Percentiles rank a stretch among this genome's conserved stretches.
phyloP scores from a whole-genome alignment of 176 grass and related monocot genomes.

The Bolboschoenus planiculmis region DNA sequence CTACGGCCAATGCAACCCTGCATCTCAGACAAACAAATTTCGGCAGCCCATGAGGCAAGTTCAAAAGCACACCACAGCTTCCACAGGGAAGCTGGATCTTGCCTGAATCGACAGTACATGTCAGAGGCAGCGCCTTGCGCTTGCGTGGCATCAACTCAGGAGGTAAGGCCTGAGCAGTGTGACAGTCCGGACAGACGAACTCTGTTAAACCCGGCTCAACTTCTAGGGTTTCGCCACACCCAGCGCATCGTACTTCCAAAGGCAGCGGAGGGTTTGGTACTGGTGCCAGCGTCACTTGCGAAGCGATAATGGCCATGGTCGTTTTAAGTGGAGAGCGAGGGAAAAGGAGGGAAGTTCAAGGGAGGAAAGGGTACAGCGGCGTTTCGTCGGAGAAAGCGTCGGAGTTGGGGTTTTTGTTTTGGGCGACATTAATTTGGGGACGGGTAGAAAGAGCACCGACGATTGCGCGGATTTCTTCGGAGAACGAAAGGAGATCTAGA shows the following conservation, averaged over 20 bases:
- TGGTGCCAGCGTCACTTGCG: background rate
- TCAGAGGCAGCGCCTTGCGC: conserved; percentile 41
- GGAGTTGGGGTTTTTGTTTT: background rate
- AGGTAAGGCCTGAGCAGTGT: conserved; percentile 41
- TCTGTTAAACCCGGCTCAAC: conserved; percentile 46
- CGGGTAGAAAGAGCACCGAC: too few species aligned
- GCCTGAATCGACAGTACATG: background rate
- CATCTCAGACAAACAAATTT: conserved; percentile 35
- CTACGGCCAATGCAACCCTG: conserved; percentile 22
- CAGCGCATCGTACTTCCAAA: conserved; percentile 41
- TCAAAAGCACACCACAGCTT: conserved; percentile 26
- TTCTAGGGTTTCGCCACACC: conserved; percentile 52
- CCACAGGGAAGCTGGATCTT: conserved; percentile 30
- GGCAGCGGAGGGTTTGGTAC: too few species aligned
- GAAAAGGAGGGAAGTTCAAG: background rate
- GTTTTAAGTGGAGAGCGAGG: background rate
- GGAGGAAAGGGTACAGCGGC: background rate
- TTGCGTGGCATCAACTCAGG: conserved; percentile 54
- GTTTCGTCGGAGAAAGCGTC: background rate
- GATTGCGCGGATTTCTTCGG: too few species aligned
- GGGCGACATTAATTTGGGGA: background rate
- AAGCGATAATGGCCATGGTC: background rate
- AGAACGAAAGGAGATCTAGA: too few species aligned
- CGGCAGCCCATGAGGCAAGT: conserved; percentile 28
- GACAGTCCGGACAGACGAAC: conserved; percentile 54